Conservation (phyloP, 768 basidiomycete species). For the Hericium coralloides region DNA sequence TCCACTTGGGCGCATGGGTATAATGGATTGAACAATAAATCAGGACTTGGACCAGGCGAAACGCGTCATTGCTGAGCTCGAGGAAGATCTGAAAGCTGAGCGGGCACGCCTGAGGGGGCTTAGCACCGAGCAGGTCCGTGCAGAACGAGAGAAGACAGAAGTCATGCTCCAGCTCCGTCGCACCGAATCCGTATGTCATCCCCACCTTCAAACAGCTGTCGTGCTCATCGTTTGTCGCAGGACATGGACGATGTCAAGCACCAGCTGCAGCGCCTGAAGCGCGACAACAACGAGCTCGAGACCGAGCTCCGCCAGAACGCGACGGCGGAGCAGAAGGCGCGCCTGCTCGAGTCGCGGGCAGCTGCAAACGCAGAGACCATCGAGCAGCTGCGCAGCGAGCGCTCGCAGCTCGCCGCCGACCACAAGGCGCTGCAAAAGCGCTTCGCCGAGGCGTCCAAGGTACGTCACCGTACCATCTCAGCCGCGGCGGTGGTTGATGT, state of each 20-base stretch:
- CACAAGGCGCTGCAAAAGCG: conserved; percentile 67
- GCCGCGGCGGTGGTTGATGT: not conserved
- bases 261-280: conserved; percentile 60
- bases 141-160: conserved; percentile 57
- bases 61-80: conserved; percentile 55
- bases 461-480: conserved; percentile 21
- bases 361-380: conserved; percentile 63
- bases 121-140: conserved; percentile 51
- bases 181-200: conserved; percentile 52
- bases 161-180: conserved; percentile 56
- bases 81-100: conserved; percentile 63
- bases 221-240: conserved; percentile 25
- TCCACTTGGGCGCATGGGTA: not conserved
- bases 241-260: conserved; percentile 73
- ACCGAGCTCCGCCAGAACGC: conserved; percentile 62
- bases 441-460: conserved; percentile 60
- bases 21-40: not conserved
- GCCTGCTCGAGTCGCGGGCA: conserved; percentile 57
- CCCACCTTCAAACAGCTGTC: not conserved
- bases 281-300: conserved; percentile 67
- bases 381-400: conserved; percentile 70
- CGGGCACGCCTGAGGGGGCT: conserved; percentile 55
- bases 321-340: conserved; percentile 65
- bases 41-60: conserved; percentile 71
- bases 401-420: conserved; percentile 56